phyloP scores from a whole-genome alignment of 75 land plant species.

The Picea glauca region DNA sequence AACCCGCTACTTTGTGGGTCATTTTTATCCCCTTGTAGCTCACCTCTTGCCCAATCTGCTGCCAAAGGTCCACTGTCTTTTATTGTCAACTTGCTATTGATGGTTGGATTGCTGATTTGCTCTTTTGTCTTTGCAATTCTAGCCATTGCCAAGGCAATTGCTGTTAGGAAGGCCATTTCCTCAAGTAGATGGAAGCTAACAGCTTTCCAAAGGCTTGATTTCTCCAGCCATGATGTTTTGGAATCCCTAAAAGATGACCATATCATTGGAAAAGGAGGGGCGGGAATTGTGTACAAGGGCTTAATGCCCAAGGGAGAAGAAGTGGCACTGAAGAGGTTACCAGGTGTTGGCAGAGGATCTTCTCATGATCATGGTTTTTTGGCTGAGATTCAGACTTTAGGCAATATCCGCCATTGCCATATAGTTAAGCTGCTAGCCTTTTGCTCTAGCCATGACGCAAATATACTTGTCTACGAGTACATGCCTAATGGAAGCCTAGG shows the following conservation, averaged over 20 bases:
- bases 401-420: constrained; percentile 48
- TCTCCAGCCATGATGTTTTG: constrained; percentile 67
- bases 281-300: constrained; percentile 25
- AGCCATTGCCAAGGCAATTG: constrained; percentile 6
- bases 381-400: constrained; percentile 47
- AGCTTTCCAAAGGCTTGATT: constrained; percentile 75
- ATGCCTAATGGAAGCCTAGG: constrained; percentile 39
- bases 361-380: constrained; percentile 30
- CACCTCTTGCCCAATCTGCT: background rate
- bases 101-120: constrained; percentile 44
- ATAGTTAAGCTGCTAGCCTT: constrained; percentile 48
- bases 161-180: constrained; percentile 5
- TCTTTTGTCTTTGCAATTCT: constrained; percentile 25
- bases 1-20: constrained; percentile 41
- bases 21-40: background rate
- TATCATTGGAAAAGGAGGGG: constrained; percentile 88
- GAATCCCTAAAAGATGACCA: constrained; percentile 84
- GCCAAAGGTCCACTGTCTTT: background rate
- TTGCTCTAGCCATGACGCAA: constrained; percentile 45
- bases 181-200: constrained; percentile 72
- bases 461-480: constrained; percentile 31
- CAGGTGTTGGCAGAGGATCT: constrained; percentile 22
- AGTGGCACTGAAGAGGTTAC: constrained; percentile 79
- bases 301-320: constrained; percentile 81
- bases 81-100: constrained; percentile 25